Conservation (phyloP, 2,329 filamentous ascomycete species). For the Zasmidium citrigriseum region DNA sequence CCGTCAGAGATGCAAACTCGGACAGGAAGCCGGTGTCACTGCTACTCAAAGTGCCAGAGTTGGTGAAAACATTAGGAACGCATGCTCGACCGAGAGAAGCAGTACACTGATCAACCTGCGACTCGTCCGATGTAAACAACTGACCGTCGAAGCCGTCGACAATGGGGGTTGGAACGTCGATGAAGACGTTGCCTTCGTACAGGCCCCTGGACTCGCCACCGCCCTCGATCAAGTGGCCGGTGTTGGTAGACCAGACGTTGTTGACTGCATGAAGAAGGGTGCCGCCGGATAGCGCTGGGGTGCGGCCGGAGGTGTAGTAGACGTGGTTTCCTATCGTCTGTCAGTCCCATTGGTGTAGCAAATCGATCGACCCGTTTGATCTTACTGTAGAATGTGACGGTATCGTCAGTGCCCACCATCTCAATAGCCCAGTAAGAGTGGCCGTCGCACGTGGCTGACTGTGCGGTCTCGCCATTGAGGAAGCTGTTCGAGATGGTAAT, state of each 20-base stretch:
- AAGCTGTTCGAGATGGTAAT: slow-evolving; percentile 63
- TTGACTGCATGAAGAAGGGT: slow-evolving; percentile 63
- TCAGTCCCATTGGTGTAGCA: slow-evolving; percentile 61
- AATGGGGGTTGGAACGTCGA: slow-evolving; percentile 16
- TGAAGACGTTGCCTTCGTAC: slow-evolving; percentile 25
- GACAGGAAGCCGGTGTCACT: slow-evolving; percentile 12
- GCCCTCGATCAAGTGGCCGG: slow-evolving; percentile 54
- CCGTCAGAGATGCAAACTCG: slow-evolving; percentile 12
- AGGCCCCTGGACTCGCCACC: slow-evolving; percentile 22
- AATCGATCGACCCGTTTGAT: too few species aligned
- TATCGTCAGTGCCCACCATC: slow-evolving; percentile 57
- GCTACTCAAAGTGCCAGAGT: slow-evolving; percentile 12
- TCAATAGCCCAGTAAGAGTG: slow-evolving; percentile 45
- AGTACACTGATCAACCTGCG: slow-evolving; percentile 5
- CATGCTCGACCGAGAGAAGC: slow-evolving; percentile 12
- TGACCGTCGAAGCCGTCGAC: too few species aligned
- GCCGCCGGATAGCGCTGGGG: too few species aligned
- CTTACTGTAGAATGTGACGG: slow-evolving; percentile 62
- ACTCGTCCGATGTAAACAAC: too few species aligned
- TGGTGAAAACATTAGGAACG: slow-evolving; percentile 5
- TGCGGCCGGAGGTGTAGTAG: slow-evolving; percentile 58
- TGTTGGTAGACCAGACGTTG: slow-evolving; percentile 61
- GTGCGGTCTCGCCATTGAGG: slow-evolving; percentile 57
- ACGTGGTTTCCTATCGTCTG: slow-evolving; percentile 58
- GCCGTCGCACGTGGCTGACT: slow-evolving; percentile 61